Conservation (phyloP, 2,329 filamentous ascomycete species). For the Teratosphaeria nubilosa region DNA sequence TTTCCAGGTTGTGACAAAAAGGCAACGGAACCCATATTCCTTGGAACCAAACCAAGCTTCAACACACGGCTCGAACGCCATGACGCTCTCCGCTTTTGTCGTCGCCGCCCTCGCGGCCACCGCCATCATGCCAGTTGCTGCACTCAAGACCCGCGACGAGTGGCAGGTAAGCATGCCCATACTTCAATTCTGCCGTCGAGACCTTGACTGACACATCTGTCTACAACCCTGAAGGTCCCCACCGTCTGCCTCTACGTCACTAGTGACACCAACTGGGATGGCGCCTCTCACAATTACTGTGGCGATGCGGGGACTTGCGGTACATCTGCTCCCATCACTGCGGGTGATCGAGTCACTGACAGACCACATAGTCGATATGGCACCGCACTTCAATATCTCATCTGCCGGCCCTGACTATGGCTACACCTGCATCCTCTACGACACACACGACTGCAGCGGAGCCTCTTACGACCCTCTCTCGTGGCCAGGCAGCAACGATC, state of each 20-base stretch:
- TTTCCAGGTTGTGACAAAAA: background rate
- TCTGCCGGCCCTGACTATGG: constrained; percentile 11
- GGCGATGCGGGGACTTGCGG: constrained; percentile 4
- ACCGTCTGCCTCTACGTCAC: constrained; percentile 9
- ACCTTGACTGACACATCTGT: too few relatives aligned
- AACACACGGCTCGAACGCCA: background rate
- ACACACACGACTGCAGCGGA: constrained; percentile 5
- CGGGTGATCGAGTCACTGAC: background rate
- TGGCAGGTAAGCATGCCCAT: background rate
- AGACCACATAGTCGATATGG: background rate
- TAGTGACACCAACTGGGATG: constrained; percentile 7
- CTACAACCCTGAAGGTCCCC: background rate
- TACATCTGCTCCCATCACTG: background rate
- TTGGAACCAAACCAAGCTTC: background rate
- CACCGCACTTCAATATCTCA: constrained; percentile 8
- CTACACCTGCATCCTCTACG: constrained; percentile 10
- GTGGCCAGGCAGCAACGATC: constrained; percentile 8
- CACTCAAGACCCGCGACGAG: constrained; percentile 1
- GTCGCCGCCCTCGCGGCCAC: background rate
- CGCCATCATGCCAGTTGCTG: background rate
- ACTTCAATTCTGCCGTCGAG: too few relatives aligned
- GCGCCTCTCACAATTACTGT: constrained; percentile 9
- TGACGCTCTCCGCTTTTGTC: background rate
- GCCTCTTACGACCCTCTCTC: constrained; percentile 6
- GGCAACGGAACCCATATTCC: background rate